Percentiles rank a stretch among this genome's conserved stretches.
These are phyloP conservation scores for Penicillium aurantiogriseum DNA, from an alignment of 2,329 filamentous ascomycete genomes.

Conservation along the genomic window DNA sequence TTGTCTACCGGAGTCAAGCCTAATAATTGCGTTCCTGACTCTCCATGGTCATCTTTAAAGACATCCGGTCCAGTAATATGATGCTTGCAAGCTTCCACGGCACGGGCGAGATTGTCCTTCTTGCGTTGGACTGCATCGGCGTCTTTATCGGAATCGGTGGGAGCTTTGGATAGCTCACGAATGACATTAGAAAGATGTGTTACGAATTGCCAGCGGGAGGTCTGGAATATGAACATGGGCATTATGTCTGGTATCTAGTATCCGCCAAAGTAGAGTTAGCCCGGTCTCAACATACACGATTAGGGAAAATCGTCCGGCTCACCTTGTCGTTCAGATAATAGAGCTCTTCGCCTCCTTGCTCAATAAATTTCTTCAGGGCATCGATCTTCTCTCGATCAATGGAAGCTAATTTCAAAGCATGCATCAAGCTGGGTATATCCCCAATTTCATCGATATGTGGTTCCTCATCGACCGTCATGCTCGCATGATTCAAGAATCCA, in stretches of 20 bases:
- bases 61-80: slow-evolving; percentile 80
- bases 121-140: slow-evolving; percentile 48
- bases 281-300: not conserved
- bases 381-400: slow-evolving; percentile 93
- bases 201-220: slow-evolving; percentile 75
- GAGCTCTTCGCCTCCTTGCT: slow-evolving; percentile 72
- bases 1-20: slow-evolving; percentile 30
- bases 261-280: not conserved
- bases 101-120: slow-evolving; percentile 68
- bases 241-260: slow-evolving; percentile 76
- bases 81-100: slow-evolving; percentile 72
- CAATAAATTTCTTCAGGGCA: slow-evolving; percentile 76
- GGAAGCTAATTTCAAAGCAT: slow-evolving; percentile 63
- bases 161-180: slow-evolving; percentile 52
- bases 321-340: slow-evolving; percentile 66
- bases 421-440: slow-evolving; percentile 68
- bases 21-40: slow-evolving; percentile 23
- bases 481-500: slow-evolving; percentile 36
- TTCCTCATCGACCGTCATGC: slow-evolving; percentile 48
- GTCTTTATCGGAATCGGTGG: slow-evolving; percentile 44
- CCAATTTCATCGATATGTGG: slow-evolving; percentile 53
- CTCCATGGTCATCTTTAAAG: slow-evolving; percentile 68
- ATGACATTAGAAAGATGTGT: slow-evolving; percentile 65
- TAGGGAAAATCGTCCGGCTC: slow-evolving; percentile 11
- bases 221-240: slow-evolving; percentile 84